Percentiles rank a stretch among this genome's conserved stretches.
phyloP scores from a whole-genome alignment of 495 filamentous ascomycete species.

The Penicillium antarcticum region DNA sequence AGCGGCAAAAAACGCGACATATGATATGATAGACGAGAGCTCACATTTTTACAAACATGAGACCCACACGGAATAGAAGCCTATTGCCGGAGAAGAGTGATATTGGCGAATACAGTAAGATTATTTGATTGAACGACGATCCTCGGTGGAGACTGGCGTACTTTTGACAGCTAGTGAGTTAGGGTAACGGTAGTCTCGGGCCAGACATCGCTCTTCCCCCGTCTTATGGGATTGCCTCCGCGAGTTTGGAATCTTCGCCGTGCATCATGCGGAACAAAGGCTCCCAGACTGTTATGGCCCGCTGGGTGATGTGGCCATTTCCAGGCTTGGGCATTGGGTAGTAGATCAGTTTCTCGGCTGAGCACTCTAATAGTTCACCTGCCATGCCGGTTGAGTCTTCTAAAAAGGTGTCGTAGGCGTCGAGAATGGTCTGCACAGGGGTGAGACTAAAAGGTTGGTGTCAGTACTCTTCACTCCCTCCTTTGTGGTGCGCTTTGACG shows the following conservation, averaged over 20 bases:
- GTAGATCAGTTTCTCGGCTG: conserved; percentile 23
- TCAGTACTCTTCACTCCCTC: not conserved
- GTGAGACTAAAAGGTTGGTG: conserved; percentile 14
- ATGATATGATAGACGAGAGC: not conserved
- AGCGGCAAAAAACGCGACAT: not conserved
- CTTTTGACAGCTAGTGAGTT: not conserved
- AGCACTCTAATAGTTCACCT: conserved; percentile 27
- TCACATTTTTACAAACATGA: not conserved
- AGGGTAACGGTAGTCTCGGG: not conserved
- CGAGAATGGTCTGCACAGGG: conserved; percentile 21
- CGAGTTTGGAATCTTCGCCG: conserved; percentile 21
- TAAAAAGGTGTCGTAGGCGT: conserved; percentile 22
- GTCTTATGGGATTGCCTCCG: conserved; percentile 22
- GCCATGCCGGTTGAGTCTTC: conserved; percentile 27
- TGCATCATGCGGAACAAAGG: conserved; percentile 28
- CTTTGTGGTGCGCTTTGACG: not conserved
- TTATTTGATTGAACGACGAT: not conserved
- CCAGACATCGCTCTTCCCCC: not conserved
- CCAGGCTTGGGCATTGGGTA: conserved; percentile 17
- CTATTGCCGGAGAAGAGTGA: not conserved
- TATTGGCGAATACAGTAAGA: not conserved
- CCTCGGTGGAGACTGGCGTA: not conserved
- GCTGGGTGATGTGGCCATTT: conserved; percentile 25
- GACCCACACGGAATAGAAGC: not conserved
- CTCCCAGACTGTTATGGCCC: conserved; percentile 30